Base-by-base conservation (phyloP, 2,329 filamentous ascomycete species). In the Ascomycota sp. region DNA sequence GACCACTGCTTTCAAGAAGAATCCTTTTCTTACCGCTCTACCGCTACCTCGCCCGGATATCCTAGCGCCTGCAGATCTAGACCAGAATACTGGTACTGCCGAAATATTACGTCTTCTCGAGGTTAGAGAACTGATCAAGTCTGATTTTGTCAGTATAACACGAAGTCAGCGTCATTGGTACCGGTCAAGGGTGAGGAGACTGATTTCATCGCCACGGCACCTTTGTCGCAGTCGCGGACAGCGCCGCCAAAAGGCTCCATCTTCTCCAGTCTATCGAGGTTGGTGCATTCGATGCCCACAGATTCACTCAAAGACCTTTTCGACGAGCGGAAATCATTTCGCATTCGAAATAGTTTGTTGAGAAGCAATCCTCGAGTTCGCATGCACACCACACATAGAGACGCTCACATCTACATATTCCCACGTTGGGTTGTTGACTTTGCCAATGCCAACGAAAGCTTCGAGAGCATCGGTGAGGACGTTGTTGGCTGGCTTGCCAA, bases 401-500 rank as follows among this genome's bases (percentile, higher is more conserved):
- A 95, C 48, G 80, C 86, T 0, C 86, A 95, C 46, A 76, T 95
- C 33, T 98, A 98, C 52, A 71, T 98, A 37, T 80, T 98, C 40
- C 89, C 89, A 0, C 72, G 71, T 39, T 95, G 89, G 86, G 67
- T 92, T 7, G 68, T 93, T 43, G 75, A 91, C 31, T 78, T 93
- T 49, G 69, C 91, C 25, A 67, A 69, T 33, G 61, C 65, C 36
- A 91, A 94, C 43, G 75, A 85, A 20, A 72, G 67, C 8, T 69
- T 98, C 37, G 80, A 93, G 42, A 91, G 75, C 32, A 73, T 98
- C 28, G 79, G 78, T 21, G 86, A 95, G 49, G 86, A 95, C 44
- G 71, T 94, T 5, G 61, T 95, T 11, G 83, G 85, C 6, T 93
- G 81, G 78, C 93, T 85, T 83, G 81, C 85, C 22, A 95, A 95